A percentile compares a stretch with the other conserved stretches of the same genome.
phyloP scores from a whole-genome alignment of 768 basidiomycete genomes.

The Fibroporia radiculosa region DNA sequence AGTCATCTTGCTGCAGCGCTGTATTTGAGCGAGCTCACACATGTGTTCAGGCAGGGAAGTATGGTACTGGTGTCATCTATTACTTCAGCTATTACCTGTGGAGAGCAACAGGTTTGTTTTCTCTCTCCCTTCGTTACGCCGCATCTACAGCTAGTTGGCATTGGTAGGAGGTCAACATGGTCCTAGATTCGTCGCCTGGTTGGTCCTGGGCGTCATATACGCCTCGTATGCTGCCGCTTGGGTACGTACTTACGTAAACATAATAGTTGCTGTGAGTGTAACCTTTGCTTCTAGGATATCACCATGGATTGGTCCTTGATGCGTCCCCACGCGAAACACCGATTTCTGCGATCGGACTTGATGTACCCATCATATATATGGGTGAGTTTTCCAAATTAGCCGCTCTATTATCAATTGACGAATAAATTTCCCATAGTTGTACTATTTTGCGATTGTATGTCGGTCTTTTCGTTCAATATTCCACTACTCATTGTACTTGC shows the following conservation, averaged over 20 bases:
- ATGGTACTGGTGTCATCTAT: slow-evolving; percentile 55
- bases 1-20: slow-evolving; percentile 16
- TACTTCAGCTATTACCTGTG: slow-evolving; percentile 71
- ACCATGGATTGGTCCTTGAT: slow-evolving; percentile 91
- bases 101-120: slow-evolving; percentile 50
- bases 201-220: slow-evolving; percentile 53
- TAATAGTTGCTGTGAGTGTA: background rate
- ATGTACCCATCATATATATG: slow-evolving; percentile 58
- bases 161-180: slow-evolving; percentile 31
- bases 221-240: slow-evolving; percentile 70
- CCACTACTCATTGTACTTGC: background rate
- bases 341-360: slow-evolving; percentile 65
- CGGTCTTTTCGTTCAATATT: background rate
- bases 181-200: slow-evolving; percentile 58
- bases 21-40: background rate
- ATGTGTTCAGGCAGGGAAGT: slow-evolving; percentile 82
- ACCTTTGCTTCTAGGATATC: slow-evolving; percentile 48
- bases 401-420: no score
- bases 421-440: slow-evolving; percentile 47
- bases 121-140: no score
- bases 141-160: background rate
- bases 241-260: slow-evolving; percentile 38
- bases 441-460: slow-evolving; percentile 76
- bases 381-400: slow-evolving; percentile 29
- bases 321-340: slow-evolving; percentile 44